A percentile compares a stretch with the other conserved stretches of the same genome.
phyloP scores from a whole-genome alignment of 306 rosid species.

The Rosa chinensis region DNA sequence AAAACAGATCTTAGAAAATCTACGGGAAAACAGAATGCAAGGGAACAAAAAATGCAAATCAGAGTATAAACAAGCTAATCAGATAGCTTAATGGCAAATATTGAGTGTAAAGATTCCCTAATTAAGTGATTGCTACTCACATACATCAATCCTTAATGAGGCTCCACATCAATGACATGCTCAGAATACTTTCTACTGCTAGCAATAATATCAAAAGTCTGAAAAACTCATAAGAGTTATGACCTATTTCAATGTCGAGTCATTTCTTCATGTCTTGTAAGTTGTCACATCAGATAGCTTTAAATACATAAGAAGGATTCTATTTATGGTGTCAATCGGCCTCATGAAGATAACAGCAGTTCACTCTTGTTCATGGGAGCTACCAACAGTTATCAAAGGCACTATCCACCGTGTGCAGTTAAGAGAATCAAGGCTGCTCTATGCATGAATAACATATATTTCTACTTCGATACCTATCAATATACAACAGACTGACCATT shows the following conservation, averaged over 20 bases:
- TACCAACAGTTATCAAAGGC: neutral
- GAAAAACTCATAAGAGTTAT: neutral
- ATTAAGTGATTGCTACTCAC: neutral
- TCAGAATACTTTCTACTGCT: neutral
- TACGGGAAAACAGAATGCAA: neutral
- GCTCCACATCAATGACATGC: neutral
- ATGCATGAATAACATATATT: too few relatives aligned
- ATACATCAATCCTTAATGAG: neutral
- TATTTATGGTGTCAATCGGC: neutral
- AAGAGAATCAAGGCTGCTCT: neutral
- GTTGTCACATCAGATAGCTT: neutral
- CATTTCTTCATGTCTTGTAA: neutral
- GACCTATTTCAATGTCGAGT: neutral
- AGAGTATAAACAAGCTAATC: neutral
- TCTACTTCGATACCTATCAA: too few relatives aligned
- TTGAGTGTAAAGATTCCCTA: neutral
- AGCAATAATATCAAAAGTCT: neutral
- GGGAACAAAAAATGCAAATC: neutral
- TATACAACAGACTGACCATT: too few relatives aligned
- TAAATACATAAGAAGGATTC: neutral
- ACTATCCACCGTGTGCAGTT: neutral
- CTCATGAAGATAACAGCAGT: too few relatives aligned
- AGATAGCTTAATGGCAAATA: neutral
- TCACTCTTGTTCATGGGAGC: neutral
- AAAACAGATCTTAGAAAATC: conserved; percentile 13